Percentiles rank a stretch among this genome's conserved stretches.
Evolutionary conservation across 106 monocot genomes (phyloP).

Genomic region (Dendrobium chrysotoxum): DNA sequence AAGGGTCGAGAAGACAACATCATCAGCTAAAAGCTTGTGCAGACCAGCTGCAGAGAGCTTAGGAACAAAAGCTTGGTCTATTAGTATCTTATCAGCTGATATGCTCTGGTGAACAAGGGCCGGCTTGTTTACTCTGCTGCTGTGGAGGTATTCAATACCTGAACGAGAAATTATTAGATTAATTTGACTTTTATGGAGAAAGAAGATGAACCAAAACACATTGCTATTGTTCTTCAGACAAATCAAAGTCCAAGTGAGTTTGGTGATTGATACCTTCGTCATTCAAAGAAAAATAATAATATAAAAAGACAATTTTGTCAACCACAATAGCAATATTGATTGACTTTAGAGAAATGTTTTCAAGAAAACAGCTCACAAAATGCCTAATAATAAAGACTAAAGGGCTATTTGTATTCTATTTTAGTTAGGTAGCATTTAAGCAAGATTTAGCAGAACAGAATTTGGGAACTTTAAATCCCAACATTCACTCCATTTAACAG

Average conservation of each 20-base stretch:
- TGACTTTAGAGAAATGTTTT: background rate
- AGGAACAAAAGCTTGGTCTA: conserved; percentile 55
- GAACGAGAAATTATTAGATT: conserved; percentile 3
- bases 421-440: no score
- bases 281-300: background rate
- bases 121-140: conserved; percentile 39
- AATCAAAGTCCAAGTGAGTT: no score
- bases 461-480: no score
- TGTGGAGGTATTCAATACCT: conserved; percentile 75
- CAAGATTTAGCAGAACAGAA: no score
- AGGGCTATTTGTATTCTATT: no score
- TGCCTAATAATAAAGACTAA: no score
- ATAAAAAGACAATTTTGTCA: background rate
- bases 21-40: conserved; percentile 62
- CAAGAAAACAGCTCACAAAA: background rate
- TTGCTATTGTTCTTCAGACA: background rate
- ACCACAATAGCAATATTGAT: background rate
- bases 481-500: no score
- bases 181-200: background rate
- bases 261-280: no score
- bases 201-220: background rate
- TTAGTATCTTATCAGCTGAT: conserved; percentile 58
- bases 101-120: conserved; percentile 74
- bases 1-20: conserved; percentile 60
- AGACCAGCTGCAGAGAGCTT: conserved; percentile 49